Evolutionary conservation across 768 basidiomycete genomes (phyloP), one percentile per base, ranked within the genome.

Genomic region (Pholiota conissans): DNA sequence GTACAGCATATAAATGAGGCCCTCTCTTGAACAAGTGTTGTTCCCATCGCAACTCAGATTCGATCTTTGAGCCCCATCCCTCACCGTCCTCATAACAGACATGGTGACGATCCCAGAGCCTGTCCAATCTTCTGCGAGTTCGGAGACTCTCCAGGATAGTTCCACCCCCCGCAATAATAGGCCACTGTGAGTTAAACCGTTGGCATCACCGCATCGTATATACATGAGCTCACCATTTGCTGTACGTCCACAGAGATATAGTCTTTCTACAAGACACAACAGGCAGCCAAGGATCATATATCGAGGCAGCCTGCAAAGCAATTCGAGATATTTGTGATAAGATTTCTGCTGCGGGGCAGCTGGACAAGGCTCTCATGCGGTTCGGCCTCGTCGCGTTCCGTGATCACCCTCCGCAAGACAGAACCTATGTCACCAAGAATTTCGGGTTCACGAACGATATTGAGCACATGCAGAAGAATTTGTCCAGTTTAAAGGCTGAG

Each of bases 321-420:
- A 80, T 84, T 61, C 73, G 75, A 46, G 69, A 75, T 46, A 84
- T 86, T 48, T 81, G 77, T 61, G 72, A 78, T 47, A 77, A 75
- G 63, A 81, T 86, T 46, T 70, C 79, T 29, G 70, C 75, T n/a
- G 76, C 80, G 26, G 81, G 78, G 32, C 72, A 77, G 18, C 66
- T 84, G 22, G 70, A 73, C 2, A 77, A 79, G 26, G 81, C 80
- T 52, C 71, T 79, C 4, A 62, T 69, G 2, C 65, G 79, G 56
- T 73, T 84, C 20, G 83, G 81, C 39, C 71, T 84, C 30, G 76
- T 84, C 61, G 79, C 79, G 5, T 84, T 83, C 67, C 72, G 81
- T 46, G 84, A 85, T 65, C 79, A 85, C 62, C 82, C 83, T 6
- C 82, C 83, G 3, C 81, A 85, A 65, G 83, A 84, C 58, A 67